Base-by-base conservation (phyloP, 1,284 basidiomycete genomes). In the Cryptococcus amylolentus region DNA sequence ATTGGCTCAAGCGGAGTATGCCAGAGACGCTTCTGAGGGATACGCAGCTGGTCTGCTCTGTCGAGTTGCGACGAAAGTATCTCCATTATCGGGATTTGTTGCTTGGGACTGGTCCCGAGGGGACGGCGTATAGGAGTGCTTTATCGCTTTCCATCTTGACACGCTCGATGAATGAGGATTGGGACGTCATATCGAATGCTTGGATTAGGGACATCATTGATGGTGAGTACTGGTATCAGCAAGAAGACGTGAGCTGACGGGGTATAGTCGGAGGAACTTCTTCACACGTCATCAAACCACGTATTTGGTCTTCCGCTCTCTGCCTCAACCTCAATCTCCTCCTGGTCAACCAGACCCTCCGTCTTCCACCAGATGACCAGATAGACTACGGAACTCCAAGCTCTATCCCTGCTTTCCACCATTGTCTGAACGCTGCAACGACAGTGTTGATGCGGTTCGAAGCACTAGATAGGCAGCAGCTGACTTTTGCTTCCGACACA, bases 201-300 rank as follows among this genome's bases (percentile, higher is more conserved):
- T 70, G 70, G 67, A 67, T 69, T n/a, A 56, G 62, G 28, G 69
- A 69, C 51, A 69, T 72, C 44, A 62, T 67, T 9, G 64, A 67
- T 54, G 69, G 68, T 67, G 54, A 54, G 63, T 52, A 18, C 14
- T 27, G 16, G 27, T 10, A 12, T 52, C 41, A 49, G 16, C 47
- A 23, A 5, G 35, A n/a, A 14, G 6, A 18, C 14, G 14, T 35
- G 20, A 26, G 39, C 44, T 56, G 45, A 56, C 42, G 31, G 18
- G 20, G 27, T 45, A 7, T 46, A 65, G 61, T 65, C 16, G 63
- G 69, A 23, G 58, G 69, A 26, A 60, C 58, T 13, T 62, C 62
- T 8, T 52, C 57, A 35, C 56, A 67, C 47, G 54, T 70, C 9
- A 60, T 62, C 55, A 70, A 72, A 54, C 69, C 70, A 0, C 61